phyloP scores from a whole-genome alignment of 352 stramenopile species.

The Pythium angustatum region DNA sequence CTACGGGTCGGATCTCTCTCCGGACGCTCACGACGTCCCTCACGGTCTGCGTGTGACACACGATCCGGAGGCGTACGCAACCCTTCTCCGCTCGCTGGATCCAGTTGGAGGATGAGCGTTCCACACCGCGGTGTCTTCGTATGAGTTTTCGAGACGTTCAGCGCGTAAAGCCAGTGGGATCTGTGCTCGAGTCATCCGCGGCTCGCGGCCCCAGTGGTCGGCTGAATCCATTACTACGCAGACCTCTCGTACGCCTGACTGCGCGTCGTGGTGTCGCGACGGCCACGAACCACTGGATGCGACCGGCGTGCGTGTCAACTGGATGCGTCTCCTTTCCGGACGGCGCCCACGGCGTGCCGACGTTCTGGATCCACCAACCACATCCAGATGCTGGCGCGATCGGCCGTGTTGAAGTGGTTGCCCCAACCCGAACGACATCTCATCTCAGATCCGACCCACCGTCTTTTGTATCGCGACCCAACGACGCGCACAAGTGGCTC shows the following conservation, averaged over 20 bases:
- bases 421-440: no score
- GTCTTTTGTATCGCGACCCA: conserved; percentile 6
- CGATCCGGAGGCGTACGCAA: no score
- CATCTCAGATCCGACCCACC: conserved; percentile 6
- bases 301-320: background rate
- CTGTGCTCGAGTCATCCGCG: conserved; percentile 14
- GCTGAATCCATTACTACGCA: background rate
- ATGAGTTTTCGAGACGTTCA: background rate
- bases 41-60: no score
- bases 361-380: no score
- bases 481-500: background rate
- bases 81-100: no score
- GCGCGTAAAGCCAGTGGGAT: conserved; percentile 5
- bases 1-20: no score
- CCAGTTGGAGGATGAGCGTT: no score
- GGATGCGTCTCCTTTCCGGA: conserved; percentile 9
- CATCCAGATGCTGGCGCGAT: no score
- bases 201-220: background rate
- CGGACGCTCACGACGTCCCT: no score
- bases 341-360: no score
- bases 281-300: background rate
- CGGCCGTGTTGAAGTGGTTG: no score
- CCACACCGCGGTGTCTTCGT: no score
- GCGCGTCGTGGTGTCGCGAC: background rate
- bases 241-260: conserved; percentile 14